Conservation (phyloP, 495 filamentous ascomycete species). For the Aspergillus steynii region DNA sequence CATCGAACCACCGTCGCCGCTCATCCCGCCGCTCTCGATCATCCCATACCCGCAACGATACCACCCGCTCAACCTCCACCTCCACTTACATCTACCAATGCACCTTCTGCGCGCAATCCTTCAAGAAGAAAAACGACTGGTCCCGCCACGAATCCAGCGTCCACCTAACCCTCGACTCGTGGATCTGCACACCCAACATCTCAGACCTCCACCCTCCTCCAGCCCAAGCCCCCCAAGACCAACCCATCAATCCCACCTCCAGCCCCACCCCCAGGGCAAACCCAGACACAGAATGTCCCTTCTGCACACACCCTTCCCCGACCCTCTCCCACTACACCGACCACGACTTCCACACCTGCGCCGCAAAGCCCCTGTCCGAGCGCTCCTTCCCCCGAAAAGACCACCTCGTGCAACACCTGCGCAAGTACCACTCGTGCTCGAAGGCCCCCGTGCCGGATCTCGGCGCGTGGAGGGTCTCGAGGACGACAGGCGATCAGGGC, state of each 20-base stretch:
- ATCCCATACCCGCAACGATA: no score
- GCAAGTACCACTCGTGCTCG: conserved; percentile 68
- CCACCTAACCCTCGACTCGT: conserved; percentile 74
- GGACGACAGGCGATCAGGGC: conserved; percentile 41
- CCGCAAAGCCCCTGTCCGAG: conserved; percentile 60
- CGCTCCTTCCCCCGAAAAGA: conserved; percentile 84
- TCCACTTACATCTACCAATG: conserved; percentile 55
- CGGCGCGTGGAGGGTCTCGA: conserved; percentile 63
- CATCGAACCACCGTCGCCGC: conserved; percentile 19
- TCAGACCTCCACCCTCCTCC: background rate
- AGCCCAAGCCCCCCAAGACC: conserved; percentile 6
- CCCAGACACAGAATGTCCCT: conserved; percentile 53
- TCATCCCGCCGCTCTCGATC: conserved; percentile 12
- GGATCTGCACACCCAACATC: conserved; percentile 62
- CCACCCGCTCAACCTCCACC: conserved; percentile 40
- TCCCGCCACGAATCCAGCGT: conserved; percentile 79
- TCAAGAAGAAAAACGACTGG: conserved; percentile 85
- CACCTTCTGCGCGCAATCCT: conserved; percentile 80
- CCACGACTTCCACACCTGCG: conserved; percentile 72
- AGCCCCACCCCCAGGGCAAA: background rate
- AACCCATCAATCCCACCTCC: conserved; percentile 4
- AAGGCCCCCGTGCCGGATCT: conserved; percentile 61
- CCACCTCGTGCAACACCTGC: conserved; percentile 77
- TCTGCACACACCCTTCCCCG: conserved; percentile 63
- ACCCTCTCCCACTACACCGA: conserved; percentile 61